Evolutionary conservation across 1,139 yeast genomes (phyloP).

Genomic region (Geotrichum histeridarum): DNA sequence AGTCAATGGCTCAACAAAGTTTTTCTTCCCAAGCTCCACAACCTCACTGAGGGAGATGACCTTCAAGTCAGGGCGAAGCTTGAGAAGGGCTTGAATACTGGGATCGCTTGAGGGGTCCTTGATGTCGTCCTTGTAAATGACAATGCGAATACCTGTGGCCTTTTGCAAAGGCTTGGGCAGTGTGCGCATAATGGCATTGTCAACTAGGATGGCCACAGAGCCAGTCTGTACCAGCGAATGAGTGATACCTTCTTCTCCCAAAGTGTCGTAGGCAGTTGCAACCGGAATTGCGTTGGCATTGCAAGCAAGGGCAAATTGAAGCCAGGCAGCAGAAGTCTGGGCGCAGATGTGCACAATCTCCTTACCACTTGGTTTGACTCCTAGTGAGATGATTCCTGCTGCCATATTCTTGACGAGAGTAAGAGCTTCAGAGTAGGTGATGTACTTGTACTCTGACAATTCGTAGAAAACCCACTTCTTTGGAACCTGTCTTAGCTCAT

Average conservation of each 20-base stretch:
- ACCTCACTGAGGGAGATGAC: constrained; percentile 65
- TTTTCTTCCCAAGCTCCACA: constrained; percentile 54
- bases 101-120: constrained; percentile 60
- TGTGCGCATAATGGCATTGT: constrained; percentile 62
- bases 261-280: constrained; percentile 95
- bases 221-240: constrained; percentile 81
- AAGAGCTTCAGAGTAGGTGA: constrained; percentile 57
- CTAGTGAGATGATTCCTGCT: constrained; percentile 69
- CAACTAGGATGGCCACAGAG: constrained; percentile 74
- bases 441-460: constrained; percentile 62
- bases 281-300: constrained; percentile 74
- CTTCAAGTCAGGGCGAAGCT: constrained; percentile 67
- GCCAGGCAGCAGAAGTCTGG: constrained; percentile 77
- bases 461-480: constrained; percentile 89
- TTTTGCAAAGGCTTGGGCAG: constrained; percentile 67
- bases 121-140: constrained; percentile 66
- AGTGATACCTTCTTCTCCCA: constrained; percentile 86
- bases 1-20: constrained; percentile 42
- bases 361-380: constrained; percentile 58
- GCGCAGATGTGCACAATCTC: constrained; percentile 81
- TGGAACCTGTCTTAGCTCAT: constrained; percentile 63
- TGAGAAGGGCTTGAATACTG: constrained; percentile 46
- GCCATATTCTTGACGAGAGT: constrained; percentile 53
- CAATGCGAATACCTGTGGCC: constrained; percentile 57
- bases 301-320: constrained; percentile 78